phyloP scores from a whole-genome alignment of 805 yeast species.

The Candida insectalens region DNA sequence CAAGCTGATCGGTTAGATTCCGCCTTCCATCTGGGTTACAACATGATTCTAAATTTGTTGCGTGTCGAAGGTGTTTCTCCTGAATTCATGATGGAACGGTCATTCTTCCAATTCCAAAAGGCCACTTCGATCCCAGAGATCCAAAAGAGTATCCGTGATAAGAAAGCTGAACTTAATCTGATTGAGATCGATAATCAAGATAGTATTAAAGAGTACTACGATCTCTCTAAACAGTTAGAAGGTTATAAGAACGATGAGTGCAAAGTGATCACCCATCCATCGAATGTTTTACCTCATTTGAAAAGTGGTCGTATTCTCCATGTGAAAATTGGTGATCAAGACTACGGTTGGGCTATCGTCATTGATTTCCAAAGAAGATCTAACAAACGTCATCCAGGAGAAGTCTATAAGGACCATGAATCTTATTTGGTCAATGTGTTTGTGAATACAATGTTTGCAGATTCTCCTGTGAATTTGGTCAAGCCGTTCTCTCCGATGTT shows the following conservation, averaged over 20 bases:
- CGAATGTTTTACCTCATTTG: constrained; percentile 70
- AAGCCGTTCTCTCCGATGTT: constrained; percentile 70
- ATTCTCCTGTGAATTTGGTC: constrained; percentile 75
- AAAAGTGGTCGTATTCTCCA: constrained; percentile 83
- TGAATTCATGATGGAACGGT: constrained; percentile 89
- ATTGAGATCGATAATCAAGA: constrained; percentile 66
- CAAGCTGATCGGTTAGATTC: constrained; percentile 96
- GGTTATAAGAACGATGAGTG: constrained; percentile 67
- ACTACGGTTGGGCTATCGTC: constrained; percentile 97
- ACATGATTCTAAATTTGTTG: constrained; percentile 92
- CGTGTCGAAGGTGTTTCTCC: constrained; percentile 98
- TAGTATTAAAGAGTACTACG: constrained; percentile 72
- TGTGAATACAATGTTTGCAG: constrained; percentile 66
- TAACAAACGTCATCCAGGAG: constrained; percentile 44
- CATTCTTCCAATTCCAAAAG: constrained; percentile 93
- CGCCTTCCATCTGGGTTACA: constrained; percentile 94
- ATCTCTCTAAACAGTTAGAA: constrained; percentile 61
- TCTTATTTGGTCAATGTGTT: constrained; percentile 82
- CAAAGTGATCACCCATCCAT: constrained; percentile 84
- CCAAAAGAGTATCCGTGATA: constrained; percentile 53
- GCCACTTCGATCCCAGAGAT: constrained; percentile 81
- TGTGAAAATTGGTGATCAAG: constrained; percentile 48
- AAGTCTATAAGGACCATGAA: constrained; percentile 72
- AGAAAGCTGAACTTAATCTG: constrained; percentile 37
- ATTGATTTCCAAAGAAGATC: constrained; percentile 48